phyloP scores from a whole-genome alignment of 805 yeast species.

The Lipomyces yamadae region DNA sequence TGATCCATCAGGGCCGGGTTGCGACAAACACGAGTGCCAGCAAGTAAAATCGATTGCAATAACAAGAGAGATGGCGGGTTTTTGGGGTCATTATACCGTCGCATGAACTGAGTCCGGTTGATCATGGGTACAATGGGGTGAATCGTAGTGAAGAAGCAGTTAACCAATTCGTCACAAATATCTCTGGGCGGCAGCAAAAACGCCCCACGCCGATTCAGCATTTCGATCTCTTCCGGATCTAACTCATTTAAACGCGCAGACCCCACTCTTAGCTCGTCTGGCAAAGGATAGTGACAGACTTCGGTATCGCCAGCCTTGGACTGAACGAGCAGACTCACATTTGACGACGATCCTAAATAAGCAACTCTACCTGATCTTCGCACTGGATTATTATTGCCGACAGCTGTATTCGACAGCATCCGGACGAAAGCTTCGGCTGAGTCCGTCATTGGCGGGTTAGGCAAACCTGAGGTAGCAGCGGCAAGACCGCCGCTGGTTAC shows the following conservation, averaged over 20 bases:
- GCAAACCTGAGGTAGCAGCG: slow-evolving; percentile 1
- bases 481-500: slow-evolving; percentile 10
- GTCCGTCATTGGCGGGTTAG: slow-evolving; percentile 28
- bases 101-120: slow-evolving; percentile 65
- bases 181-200: slow-evolving; percentile 67
- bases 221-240: slow-evolving; percentile 68
- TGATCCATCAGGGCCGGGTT: slow-evolving; percentile 59
- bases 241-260: slow-evolving; percentile 44
- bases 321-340: slow-evolving; percentile 54
- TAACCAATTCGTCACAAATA: slow-evolving; percentile 63
- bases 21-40: slow-evolving; percentile 65
- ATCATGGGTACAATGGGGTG: slow-evolving; percentile 75
- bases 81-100: slow-evolving; percentile 57
- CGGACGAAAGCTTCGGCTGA: slow-evolving; percentile 43
- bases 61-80: slow-evolving; percentile 67
- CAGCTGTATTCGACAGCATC: slow-evolving; percentile 46
- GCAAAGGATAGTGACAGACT: slow-evolving; percentile 48
- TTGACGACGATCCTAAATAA: slow-evolving; percentile 60
- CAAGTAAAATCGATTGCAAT: slow-evolving; percentile 70
- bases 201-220: slow-evolving; percentile 56
- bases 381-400: slow-evolving; percentile 42
- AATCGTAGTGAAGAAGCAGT: slow-evolving; percentile 63
- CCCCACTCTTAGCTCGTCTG: slow-evolving; percentile 40
- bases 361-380: slow-evolving; percentile 46
- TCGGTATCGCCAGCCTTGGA: slow-evolving; percentile 53